Evolutionary conservation across 371 early-diverging fungal species (phyloP), one percentile per base, ranked within the genome.

Genomic region (Mortierella sp.): DNA sequence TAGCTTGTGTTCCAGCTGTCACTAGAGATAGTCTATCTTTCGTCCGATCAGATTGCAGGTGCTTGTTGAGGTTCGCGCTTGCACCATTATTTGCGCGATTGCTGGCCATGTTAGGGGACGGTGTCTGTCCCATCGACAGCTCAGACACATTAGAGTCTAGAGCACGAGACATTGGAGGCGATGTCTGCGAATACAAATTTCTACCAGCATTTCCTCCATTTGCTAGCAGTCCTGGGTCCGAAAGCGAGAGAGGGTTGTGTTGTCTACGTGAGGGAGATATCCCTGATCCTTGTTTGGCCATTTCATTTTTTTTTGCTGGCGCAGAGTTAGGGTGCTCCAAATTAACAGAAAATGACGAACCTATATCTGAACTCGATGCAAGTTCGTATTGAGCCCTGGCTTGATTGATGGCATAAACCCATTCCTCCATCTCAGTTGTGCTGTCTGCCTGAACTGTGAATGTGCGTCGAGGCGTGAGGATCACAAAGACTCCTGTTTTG

Each of bases 381-480:
- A 75, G 60, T 19, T 80, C 81, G 33, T 72, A 71, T 33, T 87
- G 88, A 38, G 86, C 33, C 72, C 89, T 90, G 32, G 91, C 86
- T 45, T 85, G 86, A 45, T 89, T 86, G 53, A 92, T 85, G 19
- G 86, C 83, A 15, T 74, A 70, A 61, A 94, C 77, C 96, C 96
- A 96, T 38, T 86, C 88, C 64, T 93, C 88, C 89, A 92, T 88
- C 11, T 91, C 91, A 6, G 84, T 83, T 33, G 87, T 86, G n/a
- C 86, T 86, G 6, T 85, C 84, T 1, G 94, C 93, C 74, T 93
- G 93, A 3, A 96, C 83, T 64, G 93, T 94, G 72, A 88, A 94
- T 58, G 93, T 92, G 52, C 95, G 83, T 65, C 91, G 86, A 2
- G 92, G 89, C 0, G 95, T 95, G 32, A 94, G 89, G 58, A 96